Percentiles rank a stretch among this genome's conserved stretches.
Evolutionary conservation across 352 stramenopile species (phyloP).

Genomic region (Phytopythium oedochilum): DNA sequence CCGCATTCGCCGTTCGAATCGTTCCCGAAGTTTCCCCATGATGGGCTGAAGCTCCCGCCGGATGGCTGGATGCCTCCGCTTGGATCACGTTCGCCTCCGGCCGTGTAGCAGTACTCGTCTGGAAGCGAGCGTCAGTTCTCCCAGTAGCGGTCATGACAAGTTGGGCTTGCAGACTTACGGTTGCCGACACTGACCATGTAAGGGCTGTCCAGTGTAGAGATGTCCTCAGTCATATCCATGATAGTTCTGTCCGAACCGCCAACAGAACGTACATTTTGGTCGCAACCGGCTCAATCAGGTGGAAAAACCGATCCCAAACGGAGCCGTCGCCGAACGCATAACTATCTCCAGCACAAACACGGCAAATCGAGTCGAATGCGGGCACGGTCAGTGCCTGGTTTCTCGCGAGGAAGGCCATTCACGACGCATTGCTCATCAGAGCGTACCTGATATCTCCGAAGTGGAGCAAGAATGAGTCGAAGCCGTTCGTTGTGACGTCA

Average conservation of each 20-base stretch:
- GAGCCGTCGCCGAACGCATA: conserved; percentile 58
- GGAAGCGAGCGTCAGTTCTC: conserved; percentile 1
- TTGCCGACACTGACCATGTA: conserved; percentile 83
- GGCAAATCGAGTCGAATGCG: background rate
- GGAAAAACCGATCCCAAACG: conserved; percentile 76
- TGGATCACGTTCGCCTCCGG: conserved; percentile 46
- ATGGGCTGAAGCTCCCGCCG: conserved; percentile 48
- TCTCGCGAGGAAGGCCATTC: too few species aligned
- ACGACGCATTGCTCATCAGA: background rate
- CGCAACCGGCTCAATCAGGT: conserved; percentile 60
- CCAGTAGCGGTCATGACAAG: background rate
- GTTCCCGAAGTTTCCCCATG: conserved; percentile 60
- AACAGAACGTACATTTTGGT: conserved; percentile 45
- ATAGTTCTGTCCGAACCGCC: background rate
- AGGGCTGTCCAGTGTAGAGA: background rate
- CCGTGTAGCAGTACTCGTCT: conserved; percentile 73
- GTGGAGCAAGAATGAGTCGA: conserved; percentile 70
- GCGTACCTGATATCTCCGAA: conserved; percentile 70
- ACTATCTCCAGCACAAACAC: conserved; percentile 10
- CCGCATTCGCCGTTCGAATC: conserved; percentile 65
- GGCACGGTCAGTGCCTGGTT: too few species aligned
- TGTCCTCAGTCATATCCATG: background rate
- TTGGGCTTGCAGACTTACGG: conserved; percentile 27
- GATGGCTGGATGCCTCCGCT: conserved; percentile 37
- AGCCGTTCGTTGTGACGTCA: conserved; percentile 47